These are phyloP conservation scores for Leccinum olivaceopallidum DNA, from an alignment of 768 basidiomycete species.

Conservation along the genomic window DNA sequence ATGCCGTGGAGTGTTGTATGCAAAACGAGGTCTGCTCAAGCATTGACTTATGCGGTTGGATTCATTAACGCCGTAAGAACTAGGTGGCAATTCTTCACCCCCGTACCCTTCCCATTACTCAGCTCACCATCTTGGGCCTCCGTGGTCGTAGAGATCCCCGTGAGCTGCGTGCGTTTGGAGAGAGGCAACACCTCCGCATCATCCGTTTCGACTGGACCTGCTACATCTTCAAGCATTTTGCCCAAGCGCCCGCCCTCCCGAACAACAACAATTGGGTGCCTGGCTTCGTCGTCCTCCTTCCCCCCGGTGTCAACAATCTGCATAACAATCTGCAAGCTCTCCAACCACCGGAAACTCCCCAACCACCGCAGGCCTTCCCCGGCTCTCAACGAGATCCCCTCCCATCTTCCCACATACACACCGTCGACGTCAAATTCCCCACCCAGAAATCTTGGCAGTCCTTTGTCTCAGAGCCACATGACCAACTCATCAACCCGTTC, in stretches of 20 bases:
- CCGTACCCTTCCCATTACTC: conserved; percentile 41
- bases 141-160: conserved; percentile 30
- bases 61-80: too few relatives aligned
- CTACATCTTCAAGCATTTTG: conserved; percentile 35
- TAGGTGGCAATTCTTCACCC: conserved; percentile 22
- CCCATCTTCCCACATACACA: conserved; percentile 28
- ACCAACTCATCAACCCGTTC: conserved; percentile 30
- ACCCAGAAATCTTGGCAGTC: conserved; percentile 33
- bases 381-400: conserved; percentile 12
- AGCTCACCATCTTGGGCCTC: conserved; percentile 41
- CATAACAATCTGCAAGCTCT: conserved; percentile 8
- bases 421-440: conserved; percentile 32
- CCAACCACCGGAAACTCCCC: neutral
- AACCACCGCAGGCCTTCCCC: conserved; percentile 2
- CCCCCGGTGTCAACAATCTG: conserved; percentile 4
- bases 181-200: conserved; percentile 36
- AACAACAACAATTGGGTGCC: conserved; percentile 19
- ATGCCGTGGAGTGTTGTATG: too few relatives aligned
- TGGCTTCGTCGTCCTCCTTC: conserved; percentile 12
- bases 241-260: conserved; percentile 1
- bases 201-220: conserved; percentile 47
- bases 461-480: conserved; percentile 27
- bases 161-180: conserved; percentile 35
- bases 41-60: too few relatives aligned
- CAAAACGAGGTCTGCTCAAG: too few relatives aligned